Base-by-base conservation (phyloP, 345 rosid genomes). In the Bruguiera parviflora region DNA sequence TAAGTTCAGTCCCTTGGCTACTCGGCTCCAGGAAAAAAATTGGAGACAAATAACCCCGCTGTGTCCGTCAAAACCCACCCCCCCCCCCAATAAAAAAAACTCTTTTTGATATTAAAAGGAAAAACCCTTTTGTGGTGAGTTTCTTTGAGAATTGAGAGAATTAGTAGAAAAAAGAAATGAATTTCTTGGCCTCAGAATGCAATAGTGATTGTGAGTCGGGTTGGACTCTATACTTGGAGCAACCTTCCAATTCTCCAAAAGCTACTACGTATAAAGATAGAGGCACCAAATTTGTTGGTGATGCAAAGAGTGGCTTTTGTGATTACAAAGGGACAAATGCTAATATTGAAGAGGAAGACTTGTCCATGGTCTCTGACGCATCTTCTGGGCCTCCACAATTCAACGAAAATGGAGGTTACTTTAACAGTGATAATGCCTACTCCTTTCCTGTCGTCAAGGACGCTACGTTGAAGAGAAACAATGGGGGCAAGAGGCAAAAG, bases 301-400 rank as follows among this genome's bases (percentile, higher is more conserved):
- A 53, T 18, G 67, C 65, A 61, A 70, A 71, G 43, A 66, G 58
- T 56, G 75, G 70, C 22, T 56, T 68, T 61, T 43, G 66, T 55
- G 69, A 64, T 19, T 53, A 32, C 6, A 29, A 47, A 16, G 76
- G 25, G 59, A 55, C 22, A 27, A 24, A 56, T 56, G 28, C 28
- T 24, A 22, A 10, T 21, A 56, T 56, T 21, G 63, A 60, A 65
- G 61, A 65, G 53, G 62, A 79, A 51, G 77, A 88, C 63, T 81
- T 87, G 77, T 94, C 98, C 1, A 91, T 94, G 98, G 84, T 91
- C 46, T 94, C 98, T 15, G 98, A 94, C 77, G 98, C 98, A 63
- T 91, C 98, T 70, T 94, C 98, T 25, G 98, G 97, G 16, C 96
- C 98, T 66, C 92, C 91, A 24, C 88, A 82, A 72, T 61, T 89